A percentile compares a stretch with the other conserved stretches of the same genome.
Conservation (phyloP, 2,329 filamentous ascomycete genomes). For the Epichloe festucae region DNA sequence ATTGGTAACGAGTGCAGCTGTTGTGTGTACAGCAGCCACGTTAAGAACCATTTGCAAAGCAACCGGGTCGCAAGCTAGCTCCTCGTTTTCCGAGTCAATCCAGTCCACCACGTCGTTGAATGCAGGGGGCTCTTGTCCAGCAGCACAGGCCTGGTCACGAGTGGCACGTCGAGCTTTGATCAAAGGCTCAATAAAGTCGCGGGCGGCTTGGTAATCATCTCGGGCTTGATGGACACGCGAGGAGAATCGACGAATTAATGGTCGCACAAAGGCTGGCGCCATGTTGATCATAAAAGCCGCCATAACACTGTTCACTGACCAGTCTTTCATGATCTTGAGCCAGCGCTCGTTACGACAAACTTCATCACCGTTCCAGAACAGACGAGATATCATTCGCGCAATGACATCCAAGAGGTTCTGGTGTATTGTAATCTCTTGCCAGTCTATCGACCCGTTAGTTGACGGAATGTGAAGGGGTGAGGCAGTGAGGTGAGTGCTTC, state of each 20-base stretch:
- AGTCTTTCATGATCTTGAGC: constrained; percentile 6
- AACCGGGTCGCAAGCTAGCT: constrained; percentile 6
- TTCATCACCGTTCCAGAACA: constrained; percentile 7
- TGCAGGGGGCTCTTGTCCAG: not conserved
- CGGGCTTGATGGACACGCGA: constrained; percentile 2
- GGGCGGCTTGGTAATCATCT: constrained; percentile 5
- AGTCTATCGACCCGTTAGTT: constrained; percentile 1
- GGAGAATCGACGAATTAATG: constrained; percentile 5
- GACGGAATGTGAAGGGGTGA: not conserved
- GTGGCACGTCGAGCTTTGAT: constrained; percentile 4
- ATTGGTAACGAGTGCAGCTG: constrained; percentile 6
- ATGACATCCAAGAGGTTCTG: constrained; percentile 3
- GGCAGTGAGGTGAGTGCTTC: too few relatives aligned
- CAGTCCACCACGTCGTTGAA: constrained; percentile 8
- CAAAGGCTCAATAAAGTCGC: constrained; percentile 6
- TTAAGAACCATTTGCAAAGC: constrained; percentile 7
- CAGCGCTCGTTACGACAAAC: constrained; percentile 5
- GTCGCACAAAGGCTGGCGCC: constrained; percentile 4
- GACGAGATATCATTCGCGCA: constrained; percentile 7
- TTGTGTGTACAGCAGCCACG: constrained; percentile 7
- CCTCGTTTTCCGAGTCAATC: constrained; percentile 7
- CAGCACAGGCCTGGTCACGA: not conserved
- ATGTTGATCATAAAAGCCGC: constrained; percentile 8
- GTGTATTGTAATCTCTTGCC: constrained; percentile 4
- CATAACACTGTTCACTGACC: constrained; percentile 7